Evolutionary conservation across 257 asterid genomes (phyloP), one percentile per base, ranked within the genome.

Genomic region (Capsicum chinense): DNA sequence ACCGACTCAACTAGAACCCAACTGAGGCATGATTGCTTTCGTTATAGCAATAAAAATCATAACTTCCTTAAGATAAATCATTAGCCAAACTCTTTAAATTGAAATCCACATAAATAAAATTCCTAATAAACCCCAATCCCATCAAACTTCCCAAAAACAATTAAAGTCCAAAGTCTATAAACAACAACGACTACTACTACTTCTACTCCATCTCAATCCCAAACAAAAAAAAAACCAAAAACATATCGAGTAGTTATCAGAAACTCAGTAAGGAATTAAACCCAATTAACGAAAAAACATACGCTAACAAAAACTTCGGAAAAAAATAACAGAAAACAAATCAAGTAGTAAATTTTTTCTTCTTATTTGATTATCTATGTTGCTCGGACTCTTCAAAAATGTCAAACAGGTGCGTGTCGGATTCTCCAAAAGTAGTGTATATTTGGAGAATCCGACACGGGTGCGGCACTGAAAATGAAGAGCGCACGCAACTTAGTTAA

Each of bases 81-180:
- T 39, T 69, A 69, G 9, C 11, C 54, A 39, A 69, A 69, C 78
- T 69, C 26, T 15, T 69, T 33, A n/a, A 3, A 70, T 9, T 16
- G 6, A 74, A 74, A 74, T 52, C 62, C 81, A 52, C 81, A 50
- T 6, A 74, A 13, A 76, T 52, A 50, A 74, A 52, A 26, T 26
- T 74, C 62, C 62, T 8, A 50, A 13, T 33, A 78, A 78, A 54
- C 9, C 66, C 82, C 42, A 78, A 78, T 56, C 15, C 21, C 64
- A 15, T 33, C 16, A 78, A 15, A 78, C 9, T 78, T 13, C 6
- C 62, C 6, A 21, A 74, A 13, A 76, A 21, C 21, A 76, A 26
- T 54, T 7, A 14, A 76, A 54, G 9, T 52, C 64, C 21, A 76
- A 52, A 76, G 47, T 14, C 81, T 7, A 76, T 76, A 26, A 14